Evolutionary conservation across 2,329 filamentous ascomycete genomes (phyloP), one percentile per base, ranked within the genome.

Genomic region (Diaporthe vaccinii): DNA sequence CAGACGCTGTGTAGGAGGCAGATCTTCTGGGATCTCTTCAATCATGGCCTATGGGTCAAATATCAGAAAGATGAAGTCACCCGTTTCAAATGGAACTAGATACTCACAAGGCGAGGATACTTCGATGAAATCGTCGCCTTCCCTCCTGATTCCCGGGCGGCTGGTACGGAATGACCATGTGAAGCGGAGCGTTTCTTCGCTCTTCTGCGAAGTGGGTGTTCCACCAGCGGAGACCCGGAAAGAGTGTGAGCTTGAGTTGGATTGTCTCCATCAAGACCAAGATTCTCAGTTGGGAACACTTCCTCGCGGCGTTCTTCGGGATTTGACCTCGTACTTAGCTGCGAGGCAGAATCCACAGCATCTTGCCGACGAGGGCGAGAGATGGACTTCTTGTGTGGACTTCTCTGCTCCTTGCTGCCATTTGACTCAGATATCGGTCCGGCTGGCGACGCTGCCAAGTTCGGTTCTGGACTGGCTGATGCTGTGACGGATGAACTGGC

Each of bases 1-100:
- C 53, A 65, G 57, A 10, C 39, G 62, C 65, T 76, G 74, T 28
- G 74, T 76, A 22, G 74, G 57, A 3, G 74, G 71, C 15, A 76
- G 55, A 3, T 74, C 62, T 22, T 74, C 74, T n/a, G 61, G 25
- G 2, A 34, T 28, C 41, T 75, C 70, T 22, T 73, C 70, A 28
- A 73, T 73, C 34, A 74, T 51, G 9, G 65, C 46, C 62, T 68
- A 12, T 36, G 15, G 34, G 1, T 31, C 20, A 10, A 1, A 25
- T 3, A 10, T 68, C 31, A 68, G 62, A 15, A 17, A 31, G 39
- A n/a, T 12, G 14, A n/a, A 39, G 3, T 17, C 34, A 1, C 20
- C 34, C 2, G 22, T 36, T 17, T 36, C 22, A 12, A 15, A 25
- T 20, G 17, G 44, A 17, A 25, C 2, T 25, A 20, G 15, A 17